Evolutionary conservation across 495 filamentous ascomycete genomes (phyloP).

Genomic region (Neurospora africana): DNA sequence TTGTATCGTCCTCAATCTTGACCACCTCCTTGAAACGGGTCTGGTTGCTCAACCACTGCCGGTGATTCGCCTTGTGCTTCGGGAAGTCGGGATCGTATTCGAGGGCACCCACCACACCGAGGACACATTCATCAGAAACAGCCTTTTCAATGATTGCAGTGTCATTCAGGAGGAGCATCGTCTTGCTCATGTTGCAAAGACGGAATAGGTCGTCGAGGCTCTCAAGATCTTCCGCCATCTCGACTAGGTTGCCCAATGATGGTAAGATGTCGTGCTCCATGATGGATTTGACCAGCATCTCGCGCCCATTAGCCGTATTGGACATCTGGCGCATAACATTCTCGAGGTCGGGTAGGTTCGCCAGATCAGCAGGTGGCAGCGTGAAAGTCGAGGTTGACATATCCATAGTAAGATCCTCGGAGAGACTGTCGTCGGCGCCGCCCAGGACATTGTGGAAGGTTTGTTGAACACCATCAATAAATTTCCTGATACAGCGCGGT

Average conservation of each 20-base stretch:
- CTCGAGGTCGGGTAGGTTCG: constrained; percentile 73
- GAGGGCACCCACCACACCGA: constrained; percentile 90
- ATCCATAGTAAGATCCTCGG: constrained; percentile 71
- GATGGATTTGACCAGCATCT: constrained; percentile 81
- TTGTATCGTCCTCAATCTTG: constrained; percentile 66
- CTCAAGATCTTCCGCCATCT: constrained; percentile 82
- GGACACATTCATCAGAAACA: constrained; percentile 76
- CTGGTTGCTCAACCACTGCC: constrained; percentile 80
- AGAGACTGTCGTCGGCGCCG: constrained; percentile 73
- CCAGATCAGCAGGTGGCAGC: constrained; percentile 68
- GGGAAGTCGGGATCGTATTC: constrained; percentile 99
- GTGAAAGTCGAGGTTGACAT: constrained; percentile 48
- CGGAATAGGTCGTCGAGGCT: constrained; percentile 75
- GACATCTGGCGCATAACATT: constrained; percentile 66
- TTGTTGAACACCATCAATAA: constrained; percentile 75
- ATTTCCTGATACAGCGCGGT: constrained; percentile 55
- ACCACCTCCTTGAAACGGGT: constrained; percentile 95
- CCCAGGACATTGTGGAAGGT: constrained; percentile 33
- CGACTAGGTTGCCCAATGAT: constrained; percentile 77
- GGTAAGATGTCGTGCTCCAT: constrained; percentile 74
- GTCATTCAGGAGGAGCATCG: constrained; percentile 86
- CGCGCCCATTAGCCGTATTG: constrained; percentile 63
- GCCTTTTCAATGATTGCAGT: constrained; percentile 86
- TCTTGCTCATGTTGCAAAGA: constrained; percentile 97
- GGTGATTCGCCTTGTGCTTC: constrained; percentile 95